These are phyloP conservation scores for Chamaecyparis obtusa DNA, from an alignment of 75 land plant species.

Conservation along the genomic window DNA sequence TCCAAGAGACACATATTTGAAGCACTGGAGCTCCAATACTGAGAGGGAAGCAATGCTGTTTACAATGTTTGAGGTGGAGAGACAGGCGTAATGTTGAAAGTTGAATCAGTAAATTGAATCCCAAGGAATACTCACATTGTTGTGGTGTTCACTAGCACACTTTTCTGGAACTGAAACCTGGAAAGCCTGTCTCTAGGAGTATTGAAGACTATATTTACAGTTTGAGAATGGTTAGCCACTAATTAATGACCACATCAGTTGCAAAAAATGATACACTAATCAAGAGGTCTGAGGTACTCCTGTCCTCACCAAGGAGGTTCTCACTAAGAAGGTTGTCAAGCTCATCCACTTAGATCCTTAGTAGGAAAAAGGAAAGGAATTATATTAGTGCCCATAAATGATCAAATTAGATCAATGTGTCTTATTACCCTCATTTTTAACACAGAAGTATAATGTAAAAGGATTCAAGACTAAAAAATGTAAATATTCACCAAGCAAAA, in stretches of 20 bases:
- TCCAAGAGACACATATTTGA: not conserved
- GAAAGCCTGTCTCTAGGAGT: not conserved
- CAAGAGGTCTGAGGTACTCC: not conserved
- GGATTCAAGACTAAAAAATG: not conserved
- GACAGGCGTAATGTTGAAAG: not conserved
- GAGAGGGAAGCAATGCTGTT: not conserved
- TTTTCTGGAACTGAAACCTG: not conserved
- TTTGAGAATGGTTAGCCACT: not conserved
- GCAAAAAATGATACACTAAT: not conserved
- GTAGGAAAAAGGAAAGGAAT: not conserved
- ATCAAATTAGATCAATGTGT: not conserved
- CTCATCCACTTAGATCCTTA: too few relatives aligned
- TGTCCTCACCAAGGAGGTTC: not conserved
- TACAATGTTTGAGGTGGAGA: not conserved
- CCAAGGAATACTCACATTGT: not conserved
- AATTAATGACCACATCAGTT: not conserved
- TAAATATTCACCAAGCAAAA: not conserved
- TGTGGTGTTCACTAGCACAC: not conserved
- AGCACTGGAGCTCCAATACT: not conserved
- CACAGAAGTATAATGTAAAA: not conserved
- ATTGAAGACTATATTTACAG: not conserved
- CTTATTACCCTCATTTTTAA: not conserved
- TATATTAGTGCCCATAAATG: not conserved
- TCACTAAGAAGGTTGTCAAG: not conserved
- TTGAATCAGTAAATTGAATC: not conserved